These are phyloP conservation scores for Auxenochlorella pyrenoidosa DNA, from an alignment of 139 green algal species.

Conservation along the genomic window DNA sequence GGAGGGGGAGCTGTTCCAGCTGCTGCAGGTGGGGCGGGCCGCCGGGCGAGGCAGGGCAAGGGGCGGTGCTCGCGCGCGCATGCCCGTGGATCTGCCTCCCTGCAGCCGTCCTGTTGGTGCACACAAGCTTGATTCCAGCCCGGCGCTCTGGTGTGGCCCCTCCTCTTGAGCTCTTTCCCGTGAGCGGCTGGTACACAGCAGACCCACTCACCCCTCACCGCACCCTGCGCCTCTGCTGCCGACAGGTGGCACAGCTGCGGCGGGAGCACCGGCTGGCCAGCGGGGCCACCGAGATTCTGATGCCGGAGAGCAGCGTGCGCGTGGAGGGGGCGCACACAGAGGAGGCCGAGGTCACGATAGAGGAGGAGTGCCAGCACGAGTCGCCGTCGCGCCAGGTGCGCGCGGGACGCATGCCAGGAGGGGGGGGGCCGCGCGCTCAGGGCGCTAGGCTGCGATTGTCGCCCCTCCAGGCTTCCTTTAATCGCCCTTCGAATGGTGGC, in stretches of 20 bases:
- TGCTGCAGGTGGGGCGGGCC: background rate
- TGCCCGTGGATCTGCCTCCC: too few species aligned
- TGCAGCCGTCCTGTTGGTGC: too few species aligned
- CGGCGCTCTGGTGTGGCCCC: too few species aligned
- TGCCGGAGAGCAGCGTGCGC: slow-evolving; percentile 67
- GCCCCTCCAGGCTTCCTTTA: too few species aligned
- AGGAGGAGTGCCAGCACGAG: slow-evolving; percentile 35
- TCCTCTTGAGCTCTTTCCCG: too few species aligned
- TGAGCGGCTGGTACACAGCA: too few species aligned
- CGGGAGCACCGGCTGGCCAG: slow-evolving; percentile 46
- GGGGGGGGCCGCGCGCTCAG: too few species aligned
- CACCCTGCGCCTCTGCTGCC: background rate
- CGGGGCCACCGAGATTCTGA: slow-evolving; percentile 70
- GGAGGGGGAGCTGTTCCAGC: slow-evolving; percentile 11
- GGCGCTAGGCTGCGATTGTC: too few species aligned
- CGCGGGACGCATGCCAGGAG: background rate
- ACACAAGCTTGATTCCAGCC: too few species aligned
- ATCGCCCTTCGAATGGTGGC: too few species aligned
- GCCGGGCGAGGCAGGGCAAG: too few species aligned
- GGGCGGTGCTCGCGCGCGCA: too few species aligned
- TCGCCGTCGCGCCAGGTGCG: slow-evolving; percentile 42
- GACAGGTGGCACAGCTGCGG: slow-evolving; percentile 52
- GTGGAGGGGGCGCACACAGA: background rate
- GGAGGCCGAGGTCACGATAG: background rate
- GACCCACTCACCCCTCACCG: background rate